A percentile compares a stretch with the other conserved stretches of the same genome.
Evolutionary conservation across 805 yeast species (phyloP).

Genomic region (Starmerella lactis-condensi): DNA sequence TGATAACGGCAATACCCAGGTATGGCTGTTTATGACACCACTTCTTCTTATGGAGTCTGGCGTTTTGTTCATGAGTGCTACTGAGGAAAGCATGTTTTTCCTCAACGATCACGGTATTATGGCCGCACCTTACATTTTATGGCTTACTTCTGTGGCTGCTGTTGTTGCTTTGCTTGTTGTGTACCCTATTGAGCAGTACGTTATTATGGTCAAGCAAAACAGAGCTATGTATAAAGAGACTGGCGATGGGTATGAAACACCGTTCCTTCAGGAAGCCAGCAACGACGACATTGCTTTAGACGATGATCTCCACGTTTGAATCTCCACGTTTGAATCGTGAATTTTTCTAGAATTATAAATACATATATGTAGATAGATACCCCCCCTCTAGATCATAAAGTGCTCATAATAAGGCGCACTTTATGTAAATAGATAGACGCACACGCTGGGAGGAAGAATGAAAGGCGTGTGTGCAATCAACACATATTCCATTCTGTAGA

Average conservation of each 20-base stretch:
- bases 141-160: conserved; percentile 55
- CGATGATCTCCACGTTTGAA: too few species aligned
- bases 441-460: too few species aligned
- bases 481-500: too few species aligned
- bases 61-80: conserved; percentile 75
- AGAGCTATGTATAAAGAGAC: conserved; percentile 8
- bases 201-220: conserved; percentile 21
- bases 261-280: conserved; percentile 15
- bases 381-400: too few species aligned
- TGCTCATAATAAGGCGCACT: too few species aligned
- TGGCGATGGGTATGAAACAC: conserved; percentile 18
- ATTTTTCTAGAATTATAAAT: too few species aligned
- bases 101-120: conserved; percentile 64
- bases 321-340: too few species aligned
- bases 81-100: conserved; percentile 62
- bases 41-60: conserved; percentile 66
- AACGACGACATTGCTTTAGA: too few species aligned
- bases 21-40: conserved; percentile 80
- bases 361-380: too few species aligned
- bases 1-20: conserved; percentile 31
- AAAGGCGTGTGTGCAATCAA: too few species aligned
- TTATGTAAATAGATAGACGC: too few species aligned
- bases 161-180: conserved; percentile 49
- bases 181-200: conserved; percentile 39
- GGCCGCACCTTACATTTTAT: conserved; percentile 64